Evolutionary conservation across 1,284 basidiomycete species (phyloP), one percentile per base, ranked within the genome.

Genomic region (Cutaneotrichosporon cavernicola): DNA sequence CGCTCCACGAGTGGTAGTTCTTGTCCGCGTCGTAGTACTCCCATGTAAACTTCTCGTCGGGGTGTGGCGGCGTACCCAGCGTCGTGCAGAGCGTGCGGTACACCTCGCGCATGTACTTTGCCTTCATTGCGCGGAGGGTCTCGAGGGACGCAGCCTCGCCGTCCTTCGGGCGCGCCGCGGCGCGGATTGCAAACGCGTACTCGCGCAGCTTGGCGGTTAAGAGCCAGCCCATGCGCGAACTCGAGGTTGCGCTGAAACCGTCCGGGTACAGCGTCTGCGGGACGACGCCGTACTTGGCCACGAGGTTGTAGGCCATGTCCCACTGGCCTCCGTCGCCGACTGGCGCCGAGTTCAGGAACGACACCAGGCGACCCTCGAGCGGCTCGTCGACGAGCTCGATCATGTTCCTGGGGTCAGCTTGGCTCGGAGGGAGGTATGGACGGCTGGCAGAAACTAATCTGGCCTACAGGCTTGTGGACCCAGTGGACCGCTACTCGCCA

Each of bases 301-400:
- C 82, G 34, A 97, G 80, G 78, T 96, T 96, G 71, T 92, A 89
- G 0, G 87, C 89, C 93, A 97, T 97, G 77, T 97, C 93, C 88
- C 89, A 95, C 79, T 96, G 91, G 9, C 94, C 93, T 52, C 95
- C 95, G 75, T 98, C 95, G 71, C 87, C 89, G 76, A 95, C 88
- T 32, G 92, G 90, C 60, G 89, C 88, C 14, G 81, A 77, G 32
- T 90, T 86, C 58, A 97, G 85, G 81, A 89, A 89, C 56, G 84
- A 86, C 58, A 97, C 83, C 14, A 95, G 84, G 3, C 95, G 87
- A 72, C 91, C 88, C 63, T 97, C 91, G 55, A 96, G 81, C 0
- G 90, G 88, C 62, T 88, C 85, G 70, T 92, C 88, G 0, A 88
- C 87, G 53, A 91, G 86, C 80, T 96, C 85, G 70, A 98, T 90